Conservation (phyloP, 352 stramenopile species). For the Phytopythium delawarense region DNA sequence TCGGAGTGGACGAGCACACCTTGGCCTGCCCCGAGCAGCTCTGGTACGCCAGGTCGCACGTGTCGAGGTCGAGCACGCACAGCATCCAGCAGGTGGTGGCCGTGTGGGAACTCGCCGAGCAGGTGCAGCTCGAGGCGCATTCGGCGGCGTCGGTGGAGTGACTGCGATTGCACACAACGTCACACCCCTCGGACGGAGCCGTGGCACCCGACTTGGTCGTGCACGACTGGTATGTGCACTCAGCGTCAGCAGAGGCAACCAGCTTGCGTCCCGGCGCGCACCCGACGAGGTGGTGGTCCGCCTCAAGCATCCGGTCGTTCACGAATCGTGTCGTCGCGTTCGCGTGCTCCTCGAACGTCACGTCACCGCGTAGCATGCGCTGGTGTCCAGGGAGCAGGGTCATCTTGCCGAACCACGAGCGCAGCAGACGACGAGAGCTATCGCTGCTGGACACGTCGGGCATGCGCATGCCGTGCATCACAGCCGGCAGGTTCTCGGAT, state of each 20-base stretch:
- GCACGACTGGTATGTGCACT: constrained; percentile 30
- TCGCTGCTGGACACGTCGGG: constrained; percentile 22
- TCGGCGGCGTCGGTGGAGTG: constrained; percentile 17
- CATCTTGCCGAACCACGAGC: constrained; percentile 63
- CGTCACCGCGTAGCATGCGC: constrained; percentile 36
- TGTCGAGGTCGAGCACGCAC: constrained; percentile 40
- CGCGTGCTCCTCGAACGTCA: constrained; percentile 39
- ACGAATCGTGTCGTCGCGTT: constrained; percentile 28
- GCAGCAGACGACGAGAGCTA: constrained; percentile 29
- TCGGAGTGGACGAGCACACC: constrained; percentile 22
- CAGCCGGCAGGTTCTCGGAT: constrained; percentile 37
- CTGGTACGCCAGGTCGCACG: constrained; percentile 21
- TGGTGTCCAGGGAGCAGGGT: constrained; percentile 51
- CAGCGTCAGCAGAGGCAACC: constrained; percentile 22
- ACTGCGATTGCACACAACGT: constrained; percentile 35
- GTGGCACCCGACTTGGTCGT: constrained; percentile 19
- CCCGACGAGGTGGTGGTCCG: constrained; percentile 28
- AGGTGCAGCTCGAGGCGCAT: constrained; percentile 26
- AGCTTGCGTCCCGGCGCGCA: constrained; percentile 36
- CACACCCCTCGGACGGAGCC: constrained; percentile 23
- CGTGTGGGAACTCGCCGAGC: constrained; percentile 16
- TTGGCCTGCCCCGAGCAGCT: constrained; percentile 33
- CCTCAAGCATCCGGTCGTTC: constrained; percentile 14
- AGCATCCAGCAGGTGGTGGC: constrained; percentile 50
- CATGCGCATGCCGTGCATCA: constrained; percentile 62